phyloP scores from a whole-genome alignment of 768 basidiomycete genomes.

The Ramaria rubella region DNA sequence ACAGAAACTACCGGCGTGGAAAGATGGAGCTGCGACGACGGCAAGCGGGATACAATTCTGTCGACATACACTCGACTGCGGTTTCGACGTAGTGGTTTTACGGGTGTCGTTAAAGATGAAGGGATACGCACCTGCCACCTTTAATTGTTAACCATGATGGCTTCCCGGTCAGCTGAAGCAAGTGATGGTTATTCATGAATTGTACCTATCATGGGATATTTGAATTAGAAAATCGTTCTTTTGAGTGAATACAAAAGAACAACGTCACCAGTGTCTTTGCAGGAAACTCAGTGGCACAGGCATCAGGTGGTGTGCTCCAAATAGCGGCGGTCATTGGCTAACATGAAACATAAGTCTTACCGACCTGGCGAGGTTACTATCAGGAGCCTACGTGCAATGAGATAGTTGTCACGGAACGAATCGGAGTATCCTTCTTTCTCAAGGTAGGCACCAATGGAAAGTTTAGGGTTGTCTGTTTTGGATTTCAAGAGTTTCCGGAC shows the following conservation, averaged over 20 bases:
- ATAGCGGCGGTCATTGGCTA: constrained; percentile 79
- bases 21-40: constrained; percentile 48
- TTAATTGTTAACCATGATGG: constrained; percentile 68
- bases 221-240: neutral
- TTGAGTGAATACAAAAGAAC: neutral
- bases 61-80: constrained; percentile 60
- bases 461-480: constrained; percentile 18
- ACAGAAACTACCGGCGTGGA: constrained; percentile 49
- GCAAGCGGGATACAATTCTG: constrained; percentile 49
- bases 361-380: neutral
- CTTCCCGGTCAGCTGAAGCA: constrained; percentile 63
- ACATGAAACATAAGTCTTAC: neutral
- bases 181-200: constrained; percentile 69
- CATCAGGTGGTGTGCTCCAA: constrained; percentile 71
- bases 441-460: constrained; percentile 50
- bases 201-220: constrained; percentile 39
- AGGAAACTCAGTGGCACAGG: constrained; percentile 64
- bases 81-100: neutral
- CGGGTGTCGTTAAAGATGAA: neutral
- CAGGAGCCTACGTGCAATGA: constrained; percentile 46
- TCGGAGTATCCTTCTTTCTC: constrained; percentile 59
- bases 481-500: constrained; percentile 41
- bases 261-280: constrained; percentile 50
- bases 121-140: constrained; percentile 55
- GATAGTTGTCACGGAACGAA: constrained; percentile 65